Base-by-base conservation (phyloP, 306 rosid genomes). In the Prunus davidiana region DNA sequence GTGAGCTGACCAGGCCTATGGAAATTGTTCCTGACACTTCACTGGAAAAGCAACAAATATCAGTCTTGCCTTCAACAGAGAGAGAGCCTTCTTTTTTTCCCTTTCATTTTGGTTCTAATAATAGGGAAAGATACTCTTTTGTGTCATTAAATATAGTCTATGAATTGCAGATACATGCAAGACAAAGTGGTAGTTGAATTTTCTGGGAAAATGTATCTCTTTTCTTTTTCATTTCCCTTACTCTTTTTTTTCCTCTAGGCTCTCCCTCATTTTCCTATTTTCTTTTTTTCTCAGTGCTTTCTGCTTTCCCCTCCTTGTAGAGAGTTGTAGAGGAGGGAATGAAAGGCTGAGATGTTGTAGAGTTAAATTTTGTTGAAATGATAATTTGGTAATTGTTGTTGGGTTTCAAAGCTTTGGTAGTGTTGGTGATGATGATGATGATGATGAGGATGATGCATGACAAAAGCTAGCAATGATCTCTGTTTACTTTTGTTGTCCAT, bases 301-400 rank as follows among this genome's bases (percentile, higher is more conserved):
- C 43, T 55, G 32, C 34, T 67, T 69, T 70, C 58, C 81, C 71
- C 72, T 43, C 76, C 67, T 58, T 58, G 82, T 47, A 81, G 78
- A 81, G 76, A 46, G 54, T 64, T 27, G 6, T 15, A 28, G 12
- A 64, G 19, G 78, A 60, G 66, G 81, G 77, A 50, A 46, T 69
- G 58, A 72, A 81, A 68, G 81, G 81, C 60, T 38, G 76, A 76
- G 83, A 79, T 64, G 27, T 5, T 61, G 83, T 69, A 83, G 78
- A 83, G 80, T 41, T 80, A 63, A 30, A 73, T 76, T 88, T 84
- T 80, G 83, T 78, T 82, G 82, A 82, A 85, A 72, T 82, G 80
- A 71, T 81, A 71, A 55, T 77, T 52, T 49, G 76, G 66, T 76
- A 78, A 81, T 73, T 52, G 69, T 41, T 71, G 30, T 20, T 67